phyloP scores from a whole-genome alignment of 306 rosid species.

The Vicia sativa region DNA sequence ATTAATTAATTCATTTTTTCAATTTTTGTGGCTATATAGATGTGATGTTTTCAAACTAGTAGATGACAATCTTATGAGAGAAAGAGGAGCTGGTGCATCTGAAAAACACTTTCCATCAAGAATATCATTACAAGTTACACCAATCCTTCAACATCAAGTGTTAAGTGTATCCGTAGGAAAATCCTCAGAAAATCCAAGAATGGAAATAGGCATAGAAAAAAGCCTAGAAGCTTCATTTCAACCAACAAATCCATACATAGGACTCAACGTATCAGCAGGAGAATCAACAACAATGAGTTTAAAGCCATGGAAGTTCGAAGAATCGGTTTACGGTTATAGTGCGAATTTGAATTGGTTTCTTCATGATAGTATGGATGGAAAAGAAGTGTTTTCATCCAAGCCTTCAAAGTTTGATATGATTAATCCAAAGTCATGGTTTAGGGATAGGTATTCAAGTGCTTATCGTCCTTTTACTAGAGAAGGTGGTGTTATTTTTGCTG shows the following conservation, averaged over 20 bases:
- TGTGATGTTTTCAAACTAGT: slow-evolving; percentile 72
- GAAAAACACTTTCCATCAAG: slow-evolving; percentile 91
- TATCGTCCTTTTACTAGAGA: slow-evolving; percentile 81
- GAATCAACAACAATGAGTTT: slow-evolving; percentile 65
- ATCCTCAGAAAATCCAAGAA: slow-evolving; percentile 79
- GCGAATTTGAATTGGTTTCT: slow-evolving; percentile 88
- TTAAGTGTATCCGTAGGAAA: slow-evolving; percentile 75
- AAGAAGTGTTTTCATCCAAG: slow-evolving; percentile 71
- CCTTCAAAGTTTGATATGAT: slow-evolving; percentile 73
- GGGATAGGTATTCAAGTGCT: slow-evolving; percentile 76
- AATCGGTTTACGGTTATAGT: slow-evolving; percentile 70
- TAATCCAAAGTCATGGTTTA: slow-evolving; percentile 84
- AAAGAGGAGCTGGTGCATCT: slow-evolving; percentile 69
- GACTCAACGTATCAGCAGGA: slow-evolving; percentile 61
- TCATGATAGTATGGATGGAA: slow-evolving; percentile 74
- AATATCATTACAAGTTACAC: slow-evolving; percentile 77
- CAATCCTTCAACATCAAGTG: slow-evolving; percentile 61
- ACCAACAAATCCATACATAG: slow-evolving; percentile 58
- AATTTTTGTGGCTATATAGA: slow-evolving; percentile 42
- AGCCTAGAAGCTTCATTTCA: slow-evolving; percentile 77
- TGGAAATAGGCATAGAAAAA: slow-evolving; percentile 64
- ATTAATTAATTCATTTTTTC: neutral
- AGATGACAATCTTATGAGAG: slow-evolving; percentile 62
- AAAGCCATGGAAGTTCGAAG: slow-evolving; percentile 91
- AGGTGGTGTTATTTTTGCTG: slow-evolving; percentile 87